These are phyloP conservation scores for Cardamine resedifolia DNA, from an alignment of 345 rosid species.

Conservation along the genomic window DNA sequence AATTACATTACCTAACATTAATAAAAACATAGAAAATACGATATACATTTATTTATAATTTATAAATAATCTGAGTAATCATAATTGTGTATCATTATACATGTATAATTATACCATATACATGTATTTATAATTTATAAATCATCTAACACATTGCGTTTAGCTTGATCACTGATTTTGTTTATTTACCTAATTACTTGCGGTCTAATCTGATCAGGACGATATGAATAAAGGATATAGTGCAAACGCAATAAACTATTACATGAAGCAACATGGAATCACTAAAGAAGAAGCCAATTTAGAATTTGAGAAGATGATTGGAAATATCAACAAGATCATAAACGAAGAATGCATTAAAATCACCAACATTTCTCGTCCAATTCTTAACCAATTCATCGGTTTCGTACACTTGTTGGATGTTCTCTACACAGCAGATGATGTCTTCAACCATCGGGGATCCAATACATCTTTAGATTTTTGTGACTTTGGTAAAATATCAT, in stretches of 20 bases:
- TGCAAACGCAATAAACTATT: constrained; percentile 13
- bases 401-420: background rate
- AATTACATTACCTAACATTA: too few relatives aligned
- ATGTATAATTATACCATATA: too few relatives aligned
- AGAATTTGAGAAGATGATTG: constrained; percentile 1
- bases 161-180: background rate
- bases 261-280: constrained; percentile 16
- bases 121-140: too few relatives aligned
- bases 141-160: too few relatives aligned
- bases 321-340: background rate
- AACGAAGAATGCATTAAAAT: constrained; percentile 17
- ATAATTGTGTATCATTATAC: too few relatives aligned
- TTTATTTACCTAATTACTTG: background rate
- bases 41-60: too few relatives aligned
- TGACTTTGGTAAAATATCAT: background rate
- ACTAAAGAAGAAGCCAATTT: constrained; percentile 10
- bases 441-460: constrained; percentile 5
- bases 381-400: background rate
- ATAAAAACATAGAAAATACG: too few relatives aligned
- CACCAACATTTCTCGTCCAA: background rate
- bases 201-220: constrained; percentile 33
- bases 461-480: background rate
- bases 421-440: constrained; percentile 1
- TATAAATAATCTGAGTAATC: too few relatives aligned
- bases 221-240: constrained; percentile 32